A percentile compares a stretch with the other conserved stretches of the same genome.
Conservation (phyloP, 2,329 filamentous ascomycete species). For the Arthrobotrys musiformis region DNA sequence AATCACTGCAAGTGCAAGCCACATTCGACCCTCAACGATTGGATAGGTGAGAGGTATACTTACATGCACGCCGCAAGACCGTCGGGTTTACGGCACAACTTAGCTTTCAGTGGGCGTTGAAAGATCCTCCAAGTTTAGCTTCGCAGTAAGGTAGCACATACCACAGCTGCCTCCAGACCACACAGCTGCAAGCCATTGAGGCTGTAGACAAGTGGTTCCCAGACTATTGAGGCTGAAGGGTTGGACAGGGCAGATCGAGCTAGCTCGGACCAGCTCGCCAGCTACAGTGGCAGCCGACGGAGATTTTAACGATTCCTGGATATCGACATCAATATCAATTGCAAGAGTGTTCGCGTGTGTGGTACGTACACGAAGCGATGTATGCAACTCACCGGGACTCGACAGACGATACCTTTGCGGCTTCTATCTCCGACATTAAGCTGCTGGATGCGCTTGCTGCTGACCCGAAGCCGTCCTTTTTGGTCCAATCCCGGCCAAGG, state of each 20-base stretch:
- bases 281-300: neutral
- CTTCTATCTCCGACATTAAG: constrained; percentile 19
- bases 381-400: constrained; percentile 7
- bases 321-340: neutral
- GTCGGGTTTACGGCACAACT: neutral
- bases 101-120: neutral
- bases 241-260: neutral
- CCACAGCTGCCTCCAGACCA: too few relatives aligned
- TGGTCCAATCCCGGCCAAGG: constrained; percentile 16
- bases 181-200: constrained; percentile 7
- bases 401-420: neutral
- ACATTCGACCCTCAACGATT: neutral
- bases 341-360: too few relatives aligned
- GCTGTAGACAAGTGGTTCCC: too few relatives aligned
- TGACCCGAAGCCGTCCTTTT: constrained; percentile 32
- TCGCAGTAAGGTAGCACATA: too few relatives aligned
- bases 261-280: neutral
- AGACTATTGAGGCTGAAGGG: neutral
- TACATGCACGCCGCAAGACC: neutral
- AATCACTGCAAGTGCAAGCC: constrained; percentile 1
- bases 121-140: too few relatives aligned
- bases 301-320: neutral
- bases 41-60: neutral
- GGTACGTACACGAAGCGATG: neutral
- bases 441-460: constrained; percentile 27